These are phyloP conservation scores for Annulohypoxylon nitens DNA, from an alignment of 495 filamentous ascomycete species.

Conservation along the genomic window DNA sequence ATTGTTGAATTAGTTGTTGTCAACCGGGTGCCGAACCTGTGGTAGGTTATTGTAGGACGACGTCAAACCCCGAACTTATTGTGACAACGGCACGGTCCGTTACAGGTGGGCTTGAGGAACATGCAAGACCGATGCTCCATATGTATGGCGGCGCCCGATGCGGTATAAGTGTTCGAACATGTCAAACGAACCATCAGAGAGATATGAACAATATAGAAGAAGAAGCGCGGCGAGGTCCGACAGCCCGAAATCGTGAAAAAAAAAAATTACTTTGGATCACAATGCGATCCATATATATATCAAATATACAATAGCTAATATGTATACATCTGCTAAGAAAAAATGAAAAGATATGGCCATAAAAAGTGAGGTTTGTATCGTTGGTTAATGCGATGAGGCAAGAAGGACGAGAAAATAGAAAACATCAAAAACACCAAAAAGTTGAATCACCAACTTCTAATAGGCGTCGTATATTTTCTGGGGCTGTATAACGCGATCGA, in stretches of 20 bases:
- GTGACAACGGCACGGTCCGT: conserved; percentile 45
- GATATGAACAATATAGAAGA: neutral
- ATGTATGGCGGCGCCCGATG: conserved; percentile 2
- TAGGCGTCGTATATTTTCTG: neutral
- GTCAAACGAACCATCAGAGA: neutral
- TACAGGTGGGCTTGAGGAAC: conserved; percentile 21
- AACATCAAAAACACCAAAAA: neutral
- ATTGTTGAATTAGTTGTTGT: conserved; percentile 5
- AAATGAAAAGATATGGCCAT: neutral
- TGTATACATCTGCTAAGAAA: neutral
- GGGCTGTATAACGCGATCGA: conserved; percentile 5
- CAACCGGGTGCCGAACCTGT: conserved; percentile 16
- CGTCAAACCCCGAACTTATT: conserved; percentile 17
- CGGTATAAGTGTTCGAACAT: neutral
- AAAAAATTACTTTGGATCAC: neutral
- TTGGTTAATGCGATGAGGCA: too few species aligned
- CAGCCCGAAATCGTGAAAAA: neutral
- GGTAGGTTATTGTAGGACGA: conserved; percentile 35
- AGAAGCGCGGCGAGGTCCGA: neutral
- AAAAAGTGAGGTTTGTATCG: neutral
- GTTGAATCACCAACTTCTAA: neutral
- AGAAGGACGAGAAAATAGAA: neutral
- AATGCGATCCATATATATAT: too few species aligned
- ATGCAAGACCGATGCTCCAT: neutral
- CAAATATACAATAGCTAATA: neutral